phyloP scores from a whole-genome alignment of 2,329 filamentous ascomycete genomes.

The Colletotrichum coccodes region DNA sequence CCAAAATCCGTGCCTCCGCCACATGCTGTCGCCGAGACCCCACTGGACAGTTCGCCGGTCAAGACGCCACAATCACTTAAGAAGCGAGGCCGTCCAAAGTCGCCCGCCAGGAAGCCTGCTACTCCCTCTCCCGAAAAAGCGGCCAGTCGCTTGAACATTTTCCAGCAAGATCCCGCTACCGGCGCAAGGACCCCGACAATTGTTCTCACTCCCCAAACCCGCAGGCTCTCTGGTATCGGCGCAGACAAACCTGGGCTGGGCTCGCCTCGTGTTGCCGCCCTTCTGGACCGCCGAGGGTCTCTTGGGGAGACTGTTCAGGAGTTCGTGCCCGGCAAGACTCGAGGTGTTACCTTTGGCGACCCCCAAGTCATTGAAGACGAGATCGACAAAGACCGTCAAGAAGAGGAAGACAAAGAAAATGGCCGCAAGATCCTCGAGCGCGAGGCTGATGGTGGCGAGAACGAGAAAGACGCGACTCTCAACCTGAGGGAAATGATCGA shows the following conservation, averaged over 20 bases:
- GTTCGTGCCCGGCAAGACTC: constrained; percentile 66
- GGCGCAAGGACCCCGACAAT: constrained; percentile 71
- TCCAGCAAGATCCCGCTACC: constrained; percentile 62
- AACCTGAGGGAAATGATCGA: constrained; percentile 83
- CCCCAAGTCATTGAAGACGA: constrained; percentile 71
- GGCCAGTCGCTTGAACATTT: constrained; percentile 47
- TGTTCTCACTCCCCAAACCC: constrained; percentile 68
- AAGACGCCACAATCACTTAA: constrained; percentile 34
- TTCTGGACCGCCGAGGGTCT: constrained; percentile 77
- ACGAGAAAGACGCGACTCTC: constrained; percentile 70
- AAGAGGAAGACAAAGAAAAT: constrained; percentile 71
- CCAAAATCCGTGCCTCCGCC: constrained; percentile 25
- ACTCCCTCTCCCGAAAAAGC: constrained; percentile 44
- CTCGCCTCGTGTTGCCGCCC: constrained; percentile 77
- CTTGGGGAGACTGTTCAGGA: constrained; percentile 73
- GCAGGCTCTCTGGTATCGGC: constrained; percentile 74
- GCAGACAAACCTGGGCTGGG: constrained; percentile 77
- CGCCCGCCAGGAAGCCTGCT: constrained; percentile 38
- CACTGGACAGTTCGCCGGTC: constrained; percentile 37
- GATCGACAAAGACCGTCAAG: constrained; percentile 68
- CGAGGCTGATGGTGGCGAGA: constrained; percentile 58
- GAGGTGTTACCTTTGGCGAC: constrained; percentile 72
- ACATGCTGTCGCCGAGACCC: constrained; percentile 8
- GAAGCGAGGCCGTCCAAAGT: constrained; percentile 26
- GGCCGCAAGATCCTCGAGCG: constrained; percentile 65